These are phyloP conservation scores for Wickerhamomyces chaumierensis DNA, from an alignment of 805 yeast species.

Conservation along the genomic window DNA sequence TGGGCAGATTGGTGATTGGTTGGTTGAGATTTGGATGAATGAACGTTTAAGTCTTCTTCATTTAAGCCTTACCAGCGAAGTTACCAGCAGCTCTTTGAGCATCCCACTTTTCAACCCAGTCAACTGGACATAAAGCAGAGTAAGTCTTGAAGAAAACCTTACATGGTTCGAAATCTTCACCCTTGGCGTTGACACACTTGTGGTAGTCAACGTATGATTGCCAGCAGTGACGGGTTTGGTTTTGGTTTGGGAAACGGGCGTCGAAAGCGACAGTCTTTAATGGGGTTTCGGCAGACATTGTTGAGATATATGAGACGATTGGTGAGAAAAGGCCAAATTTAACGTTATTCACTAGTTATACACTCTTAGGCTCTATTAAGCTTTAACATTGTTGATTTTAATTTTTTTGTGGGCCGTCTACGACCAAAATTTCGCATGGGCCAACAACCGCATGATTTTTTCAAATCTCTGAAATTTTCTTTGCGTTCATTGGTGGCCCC, in stretches of 20 bases:
- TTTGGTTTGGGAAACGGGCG: constrained; percentile 92
- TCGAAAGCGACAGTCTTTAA: constrained; percentile 67
- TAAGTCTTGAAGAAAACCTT: constrained; percentile 87
- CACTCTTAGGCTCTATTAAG: too few species aligned
- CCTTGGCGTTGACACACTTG: constrained; percentile 93
- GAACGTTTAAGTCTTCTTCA: too few species aligned
- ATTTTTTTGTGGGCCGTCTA: background rate
- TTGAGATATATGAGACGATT: background rate
- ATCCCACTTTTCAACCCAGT: constrained; percentile 84
- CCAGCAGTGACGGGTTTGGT: constrained; percentile 98
- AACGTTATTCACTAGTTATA: too few species aligned
- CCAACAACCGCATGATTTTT: background rate
- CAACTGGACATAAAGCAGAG: constrained; percentile 74
- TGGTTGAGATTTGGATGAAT: too few species aligned
- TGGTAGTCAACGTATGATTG: constrained; percentile 96
- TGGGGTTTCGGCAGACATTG: constrained; percentile 26
- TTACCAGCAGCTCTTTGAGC: constrained; percentile 64
- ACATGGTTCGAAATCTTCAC: constrained; percentile 98
- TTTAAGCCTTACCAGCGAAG: constrained; percentile 30
- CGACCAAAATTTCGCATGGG: background rate
- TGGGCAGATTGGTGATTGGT: background rate
- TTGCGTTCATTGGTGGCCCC: background rate
- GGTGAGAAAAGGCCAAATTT: too few species aligned
- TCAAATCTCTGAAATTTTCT: background rate
- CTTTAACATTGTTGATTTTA: background rate